Percentiles rank a stretch among this genome's conserved stretches.
phyloP scores from a whole-genome alignment of 2,329 filamentous ascomycete species.

The Aureobasidium mangrovei region DNA sequence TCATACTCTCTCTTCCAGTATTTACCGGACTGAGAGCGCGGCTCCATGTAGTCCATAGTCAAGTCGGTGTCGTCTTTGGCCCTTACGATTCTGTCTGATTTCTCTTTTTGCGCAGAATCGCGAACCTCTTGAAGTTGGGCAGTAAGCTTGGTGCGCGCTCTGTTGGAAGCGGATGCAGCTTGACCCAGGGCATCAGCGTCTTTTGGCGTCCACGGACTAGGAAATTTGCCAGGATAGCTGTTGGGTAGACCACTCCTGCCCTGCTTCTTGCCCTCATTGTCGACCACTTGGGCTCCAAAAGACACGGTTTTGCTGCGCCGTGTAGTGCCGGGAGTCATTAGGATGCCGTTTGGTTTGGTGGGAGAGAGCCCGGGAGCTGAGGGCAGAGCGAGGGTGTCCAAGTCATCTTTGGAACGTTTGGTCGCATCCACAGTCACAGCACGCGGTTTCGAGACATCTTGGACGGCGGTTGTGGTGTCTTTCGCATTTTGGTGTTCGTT shows the following conservation, averaged over 20 bases:
- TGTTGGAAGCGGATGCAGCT: neutral
- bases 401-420: neutral
- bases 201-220: conserved; percentile 42
- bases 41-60: conserved; percentile 63
- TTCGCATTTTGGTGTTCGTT: conserved; percentile 26
- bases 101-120: conserved; percentile 29
- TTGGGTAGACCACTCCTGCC: conserved; percentile 39
- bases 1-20: conserved; percentile 77
- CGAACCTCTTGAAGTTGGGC: conserved; percentile 37
- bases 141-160: conserved; percentile 31
- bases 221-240: conserved; percentile 40
- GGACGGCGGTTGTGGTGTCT: neutral
- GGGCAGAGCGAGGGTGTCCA: neutral
- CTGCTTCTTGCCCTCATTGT: conserved; percentile 45
- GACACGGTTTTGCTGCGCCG: conserved; percentile 51
- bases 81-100: conserved; percentile 21
- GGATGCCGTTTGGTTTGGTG: conserved; percentile 50
- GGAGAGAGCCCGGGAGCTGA: conserved; percentile 9
- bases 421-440: neutral
- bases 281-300: conserved; percentile 48
- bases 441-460: conserved; percentile 1
- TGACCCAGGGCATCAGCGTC: conserved; percentile 22
- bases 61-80: conserved; percentile 49
- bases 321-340: conserved; percentile 54
- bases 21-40: conserved; percentile 63